Base-by-base conservation (phyloP, 139 green algal genomes). In the Raphidocelis subcapitata region DNA sequence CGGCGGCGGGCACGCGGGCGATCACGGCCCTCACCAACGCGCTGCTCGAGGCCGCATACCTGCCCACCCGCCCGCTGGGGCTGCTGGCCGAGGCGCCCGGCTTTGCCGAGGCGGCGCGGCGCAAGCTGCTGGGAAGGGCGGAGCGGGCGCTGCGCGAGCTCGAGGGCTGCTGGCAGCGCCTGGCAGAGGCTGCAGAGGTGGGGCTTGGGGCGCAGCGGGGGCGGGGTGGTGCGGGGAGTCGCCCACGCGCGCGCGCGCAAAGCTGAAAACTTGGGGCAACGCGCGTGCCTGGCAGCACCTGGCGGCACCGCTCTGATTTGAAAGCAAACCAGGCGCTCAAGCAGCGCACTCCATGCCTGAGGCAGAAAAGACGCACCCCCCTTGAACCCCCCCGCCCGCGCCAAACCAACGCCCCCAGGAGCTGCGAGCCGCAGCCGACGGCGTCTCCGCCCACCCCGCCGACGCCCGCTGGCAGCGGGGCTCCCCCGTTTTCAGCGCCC, bases 401-500 rank as follows among this genome's bases (percentile, higher is more conserved):
- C 8, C 41, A 49, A 49, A 49, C 8, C 41, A 12, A 49, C 41
- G 41, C 41, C 41, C 41, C 41, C 41, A 49, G 41, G 41, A 49
- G 8, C 8, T 49, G 41, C 41, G 41, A 8, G 41, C 8, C 41
- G 41, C 41, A 12, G 41, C 41, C 8, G 8, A 49, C 41, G 41
- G 41, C 41, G 41, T 12, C 41, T 8, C 41, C 8, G 41, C 41
- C 12, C 8, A 12, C 8, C 41, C 12, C 8, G 12, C 41, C 8
- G 41, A 49, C 41, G 12, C 1, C 36, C 37, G 35, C 2, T 76
- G 69, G 70, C 70, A 77, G 31, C 12, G 0, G 23, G 41, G 31
- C 36, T 24, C 37, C 31, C 26, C 72, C 3, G 52, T 73, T n/a
- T 72, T 78, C 15, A 49, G 65, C 23, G 37, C 31, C 10, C 36